Base-by-base conservation (phyloP, 352 stramenopile species). In the Phytophthora nicotianae region DNA sequence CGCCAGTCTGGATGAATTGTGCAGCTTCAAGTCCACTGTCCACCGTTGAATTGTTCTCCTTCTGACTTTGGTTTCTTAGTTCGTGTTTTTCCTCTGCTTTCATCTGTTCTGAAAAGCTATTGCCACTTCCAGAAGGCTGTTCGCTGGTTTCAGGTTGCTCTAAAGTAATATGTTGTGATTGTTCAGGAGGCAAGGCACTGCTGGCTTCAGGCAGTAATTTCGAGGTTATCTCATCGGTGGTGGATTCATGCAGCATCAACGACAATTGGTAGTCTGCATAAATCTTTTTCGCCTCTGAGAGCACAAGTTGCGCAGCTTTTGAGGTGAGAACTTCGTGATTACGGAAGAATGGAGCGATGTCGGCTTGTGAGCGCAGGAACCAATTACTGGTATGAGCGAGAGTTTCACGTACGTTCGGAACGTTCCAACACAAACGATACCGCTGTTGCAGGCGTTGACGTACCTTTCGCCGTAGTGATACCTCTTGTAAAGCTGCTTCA, bases 361-460 rank as follows among this genome's bases (percentile, higher is more conserved):
- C 85, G 0, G 77, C 68, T 45, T 90, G 78, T 4, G 78, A 70
- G 0, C 70, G 66, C 0, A 90, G 7, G 48, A 92, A 91, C 75
- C 76, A 88, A 49, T 94, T 88, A 49, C 79, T 91, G n/a, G 49
- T 72, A 29, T 74, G 58, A 7, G 77, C 76, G 8, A 94, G 58
- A 2, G 88, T 66, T 62, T 91, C 75, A 19, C 79, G 79, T 19
- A 89, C 57, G 20, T 78, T 80, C 1, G 85, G 85, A 11, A 91
- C 46, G 47, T 88, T 91, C 83, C 83, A 94, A 27, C 50, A 76
- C 5, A 78, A 56, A 27, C 62, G 68, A 54, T 94, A 94, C 24
- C 87, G 77, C 59, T 94, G 83, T 51, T 92, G 85, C 26, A 92
- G 83, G 8, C 85, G 77, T 19, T 77, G 74, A 17, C 79, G 72